phyloP scores from a whole-genome alignment of 2,329 filamentous ascomycete species.

The Fusarium succisae region DNA sequence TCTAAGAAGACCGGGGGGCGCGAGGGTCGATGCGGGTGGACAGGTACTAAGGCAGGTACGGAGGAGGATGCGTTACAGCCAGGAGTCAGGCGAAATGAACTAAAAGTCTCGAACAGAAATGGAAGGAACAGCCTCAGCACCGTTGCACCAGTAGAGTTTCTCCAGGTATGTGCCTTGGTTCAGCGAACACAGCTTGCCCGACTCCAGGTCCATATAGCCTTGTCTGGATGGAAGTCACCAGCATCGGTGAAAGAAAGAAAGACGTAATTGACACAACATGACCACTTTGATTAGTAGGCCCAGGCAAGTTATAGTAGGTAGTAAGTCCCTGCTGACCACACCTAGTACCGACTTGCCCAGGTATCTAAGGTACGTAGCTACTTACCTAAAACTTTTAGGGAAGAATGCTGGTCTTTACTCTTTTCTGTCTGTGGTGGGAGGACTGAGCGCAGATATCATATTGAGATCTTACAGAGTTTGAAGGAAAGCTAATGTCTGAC shows the following conservation, averaged over 20 bases:
- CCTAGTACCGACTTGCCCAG: neutral
- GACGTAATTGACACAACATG: neutral
- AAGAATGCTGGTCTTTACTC: constrained; percentile 1
- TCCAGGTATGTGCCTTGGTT: neutral
- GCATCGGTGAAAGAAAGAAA: neutral
- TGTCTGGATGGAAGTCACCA: neutral
- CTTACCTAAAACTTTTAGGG: neutral
- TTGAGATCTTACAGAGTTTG: constrained; percentile 13
- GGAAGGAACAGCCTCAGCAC: constrained; percentile 16
- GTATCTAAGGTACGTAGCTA: neutral
- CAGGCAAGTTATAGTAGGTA: neutral
- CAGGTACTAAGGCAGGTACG: constrained; percentile 41
- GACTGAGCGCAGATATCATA: constrained; percentile 18
- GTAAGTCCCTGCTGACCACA: neutral
- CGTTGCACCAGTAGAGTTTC: neutral
- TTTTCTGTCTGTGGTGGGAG: neutral
- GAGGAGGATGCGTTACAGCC: constrained; percentile 21
- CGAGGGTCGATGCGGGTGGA: constrained; percentile 22
- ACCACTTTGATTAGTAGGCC: neutral
- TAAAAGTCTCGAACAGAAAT: constrained; percentile 32
- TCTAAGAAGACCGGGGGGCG: constrained; percentile 12
- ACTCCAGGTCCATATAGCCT: neutral
- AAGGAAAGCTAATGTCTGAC: neutral
- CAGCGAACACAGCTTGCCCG: neutral
- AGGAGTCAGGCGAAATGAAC: constrained; percentile 38